These are phyloP conservation scores for Silene latifolia DNA, from an alignment of 148 eudicot genomes.

Conservation along the genomic window DNA sequence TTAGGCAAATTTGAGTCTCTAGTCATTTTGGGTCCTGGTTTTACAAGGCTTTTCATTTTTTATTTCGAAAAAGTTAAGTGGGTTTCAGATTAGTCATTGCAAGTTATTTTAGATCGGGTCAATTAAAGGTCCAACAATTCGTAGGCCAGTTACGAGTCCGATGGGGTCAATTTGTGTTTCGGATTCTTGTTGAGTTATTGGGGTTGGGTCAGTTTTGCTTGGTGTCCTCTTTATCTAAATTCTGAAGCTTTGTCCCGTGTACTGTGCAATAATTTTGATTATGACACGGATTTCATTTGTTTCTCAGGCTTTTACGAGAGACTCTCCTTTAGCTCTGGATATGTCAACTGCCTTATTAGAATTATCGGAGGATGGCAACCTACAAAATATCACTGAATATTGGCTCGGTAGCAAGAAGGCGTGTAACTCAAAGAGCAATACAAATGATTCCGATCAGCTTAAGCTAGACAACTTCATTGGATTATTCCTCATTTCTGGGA, in stretches of 20 bases:
- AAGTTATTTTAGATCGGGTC: too few relatives aligned
- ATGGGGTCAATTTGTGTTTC: too few relatives aligned
- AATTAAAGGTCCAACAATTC: too few relatives aligned
- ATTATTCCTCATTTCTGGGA: conserved; percentile 25
- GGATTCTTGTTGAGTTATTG: background rate
- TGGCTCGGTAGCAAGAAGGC: conserved; percentile 24
- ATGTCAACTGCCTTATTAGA: conserved; percentile 45
- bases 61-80: too few relatives aligned
- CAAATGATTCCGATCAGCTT: conserved; percentile 31
- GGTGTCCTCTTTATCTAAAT: background rate
- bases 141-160: too few relatives aligned
- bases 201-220: background rate
- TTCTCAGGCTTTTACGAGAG: conserved; percentile 39
- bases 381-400: conserved; percentile 31
- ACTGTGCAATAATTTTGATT: background rate
- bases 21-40: too few relatives aligned
- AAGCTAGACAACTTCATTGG: conserved; percentile 29
- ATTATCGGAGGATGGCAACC: conserved; percentile 35
- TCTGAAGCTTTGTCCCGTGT: background rate
- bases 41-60: too few relatives aligned
- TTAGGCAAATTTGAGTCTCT: too few relatives aligned
- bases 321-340: conserved; percentile 43
- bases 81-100: too few relatives aligned
- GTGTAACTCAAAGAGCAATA: conserved; percentile 6
- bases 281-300: background rate